Evolutionary conservation across 2,329 filamentous ascomycete genomes (phyloP).

Genomic region (Plectosphaerella plurivora): DNA sequence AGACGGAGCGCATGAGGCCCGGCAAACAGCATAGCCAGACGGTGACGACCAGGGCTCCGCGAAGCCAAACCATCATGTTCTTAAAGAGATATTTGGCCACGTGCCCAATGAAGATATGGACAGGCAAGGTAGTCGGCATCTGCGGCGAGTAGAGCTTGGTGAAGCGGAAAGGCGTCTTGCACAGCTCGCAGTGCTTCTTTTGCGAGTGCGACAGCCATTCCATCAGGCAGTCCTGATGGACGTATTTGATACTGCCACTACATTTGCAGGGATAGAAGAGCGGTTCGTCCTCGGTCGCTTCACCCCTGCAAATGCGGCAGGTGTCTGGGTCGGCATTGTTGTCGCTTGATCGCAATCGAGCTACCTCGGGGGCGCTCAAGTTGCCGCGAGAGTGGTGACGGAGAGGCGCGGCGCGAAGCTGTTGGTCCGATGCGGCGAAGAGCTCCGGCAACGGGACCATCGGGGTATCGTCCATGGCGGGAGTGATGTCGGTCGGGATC

Average conservation of each 20-base stretch:
- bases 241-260: conserved; percentile 96
- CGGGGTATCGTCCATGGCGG: background rate
- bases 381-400: too few relatives aligned
- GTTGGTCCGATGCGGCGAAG: too few relatives aligned
- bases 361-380: too few relatives aligned
- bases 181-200: conserved; percentile 99
- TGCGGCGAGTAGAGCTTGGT: conserved; percentile 94
- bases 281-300: conserved; percentile 76
- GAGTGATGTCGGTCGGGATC: background rate
- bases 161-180: conserved; percentile 97
- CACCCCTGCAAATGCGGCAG: conserved; percentile 95
- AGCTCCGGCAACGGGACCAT: too few relatives aligned
- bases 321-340: conserved; percentile 61
- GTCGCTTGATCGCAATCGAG: background rate
- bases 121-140: conserved; percentile 83
- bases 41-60: conserved; percentile 71
- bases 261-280: conserved; percentile 98
- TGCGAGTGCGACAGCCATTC: conserved; percentile 98
- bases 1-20: conserved; percentile 85
- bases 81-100: conserved; percentile 68
- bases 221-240: conserved; percentile 97
- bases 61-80: conserved; percentile 72
- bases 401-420: too few relatives aligned
- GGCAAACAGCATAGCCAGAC: conserved; percentile 90
- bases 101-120: conserved; percentile 75